These are phyloP conservation scores for Flaveria ramosissima DNA, from an alignment of 129 eudicot species.

Conservation along the genomic window DNA sequence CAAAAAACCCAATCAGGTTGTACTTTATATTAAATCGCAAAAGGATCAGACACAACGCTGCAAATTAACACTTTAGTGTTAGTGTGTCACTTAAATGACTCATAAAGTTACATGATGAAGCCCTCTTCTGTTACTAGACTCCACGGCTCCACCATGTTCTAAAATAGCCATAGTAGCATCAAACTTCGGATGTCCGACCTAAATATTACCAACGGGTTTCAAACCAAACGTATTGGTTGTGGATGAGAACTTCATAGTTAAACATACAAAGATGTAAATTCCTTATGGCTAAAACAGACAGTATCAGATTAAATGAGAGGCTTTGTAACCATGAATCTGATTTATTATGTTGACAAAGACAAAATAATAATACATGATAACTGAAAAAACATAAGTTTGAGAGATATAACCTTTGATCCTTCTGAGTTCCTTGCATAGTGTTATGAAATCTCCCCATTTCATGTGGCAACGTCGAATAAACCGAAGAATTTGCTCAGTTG, in stretches of 20 bases:
- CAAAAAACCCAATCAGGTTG: neutral
- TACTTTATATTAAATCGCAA: neutral
- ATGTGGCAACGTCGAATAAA: conserved; percentile 91
- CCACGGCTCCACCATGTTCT: neutral
- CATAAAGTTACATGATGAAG: neutral
- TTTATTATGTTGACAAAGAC: neutral
- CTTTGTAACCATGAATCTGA: too few species aligned
- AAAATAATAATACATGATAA: neutral
- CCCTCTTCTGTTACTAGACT: too few species aligned
- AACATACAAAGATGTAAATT: too few species aligned
- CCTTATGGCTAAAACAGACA: too few species aligned
- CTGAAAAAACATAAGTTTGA: neutral
- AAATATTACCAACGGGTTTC: too few species aligned
- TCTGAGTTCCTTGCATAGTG: conserved; percentile 92
- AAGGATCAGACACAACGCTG: neutral
- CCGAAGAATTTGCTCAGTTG: conserved; percentile 88
- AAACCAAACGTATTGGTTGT: too few species aligned
- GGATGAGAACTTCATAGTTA: too few species aligned
- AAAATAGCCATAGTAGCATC: neutral
- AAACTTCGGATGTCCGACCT: too few species aligned
- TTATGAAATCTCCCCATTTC: conserved; percentile 98
- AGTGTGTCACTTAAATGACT: neutral
- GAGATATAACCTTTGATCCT: conserved; percentile 74
- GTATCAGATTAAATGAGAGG: too few species aligned
- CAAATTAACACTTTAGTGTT: neutral